phyloP scores from a whole-genome alignment of 2,329 filamentous ascomycete genomes.

The Phaeosphaeriaceae sp. region DNA sequence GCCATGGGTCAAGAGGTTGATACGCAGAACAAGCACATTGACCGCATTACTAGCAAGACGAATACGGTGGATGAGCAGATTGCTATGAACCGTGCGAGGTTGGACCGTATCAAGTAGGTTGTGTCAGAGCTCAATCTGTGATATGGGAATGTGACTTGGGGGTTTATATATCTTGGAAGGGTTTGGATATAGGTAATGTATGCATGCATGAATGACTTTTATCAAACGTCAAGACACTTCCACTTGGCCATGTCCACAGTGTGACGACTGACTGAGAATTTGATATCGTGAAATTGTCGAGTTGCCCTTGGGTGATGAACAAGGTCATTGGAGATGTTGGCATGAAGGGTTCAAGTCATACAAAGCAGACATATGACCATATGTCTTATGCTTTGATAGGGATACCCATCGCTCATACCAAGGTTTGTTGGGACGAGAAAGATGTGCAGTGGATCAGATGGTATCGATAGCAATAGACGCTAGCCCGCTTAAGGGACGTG shows the following conservation, averaged over 20 bases:
- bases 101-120: slow-evolving; percentile 65
- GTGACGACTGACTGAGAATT: no score
- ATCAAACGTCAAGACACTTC: no score
- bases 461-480: slow-evolving; percentile 12
- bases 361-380: neutral
- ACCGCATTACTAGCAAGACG: slow-evolving; percentile 80
- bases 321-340: neutral
- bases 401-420: no score
- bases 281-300: neutral
- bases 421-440: neutral
- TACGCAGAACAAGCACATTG: slow-evolving; percentile 77
- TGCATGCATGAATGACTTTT: no score
- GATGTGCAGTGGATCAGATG: slow-evolving; percentile 2
- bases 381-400: no score
- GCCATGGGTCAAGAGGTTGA: slow-evolving; percentile 79
- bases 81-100: slow-evolving; percentile 74
- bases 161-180: neutral
- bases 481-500: slow-evolving; percentile 22
- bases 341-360: neutral
- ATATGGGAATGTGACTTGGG: neutral
- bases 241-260: no score
- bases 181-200: neutral
- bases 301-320: neutral
- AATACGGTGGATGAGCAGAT: slow-evolving; percentile 80
- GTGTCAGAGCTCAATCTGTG: neutral